phyloP scores from a whole-genome alignment of 495 filamentous ascomycete genomes.

The Penicillium pancosmium region DNA sequence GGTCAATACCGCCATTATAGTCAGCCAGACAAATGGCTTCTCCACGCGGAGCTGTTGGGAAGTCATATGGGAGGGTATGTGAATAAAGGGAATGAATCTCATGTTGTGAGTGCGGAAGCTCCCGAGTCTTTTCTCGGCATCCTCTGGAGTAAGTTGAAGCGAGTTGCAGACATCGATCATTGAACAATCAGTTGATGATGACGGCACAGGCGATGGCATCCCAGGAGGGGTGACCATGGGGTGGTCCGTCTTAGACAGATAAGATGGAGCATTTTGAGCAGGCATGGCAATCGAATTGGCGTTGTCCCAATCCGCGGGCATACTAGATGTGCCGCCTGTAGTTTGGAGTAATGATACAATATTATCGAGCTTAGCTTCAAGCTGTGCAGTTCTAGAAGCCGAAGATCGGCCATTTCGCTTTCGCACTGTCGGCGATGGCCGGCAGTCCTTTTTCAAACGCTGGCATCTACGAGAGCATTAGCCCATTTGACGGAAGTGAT shows the following conservation, averaged over 20 bases:
- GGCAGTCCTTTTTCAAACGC: conserved; percentile 49
- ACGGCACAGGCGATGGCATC: conserved; percentile 22
- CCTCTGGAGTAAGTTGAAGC: conserved; percentile 28
- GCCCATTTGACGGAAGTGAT: not conserved
- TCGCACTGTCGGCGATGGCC: conserved; percentile 35
- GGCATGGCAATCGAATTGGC: not conserved
- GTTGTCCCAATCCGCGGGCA: conserved; percentile 21
- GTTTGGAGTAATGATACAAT: conserved; percentile 50
- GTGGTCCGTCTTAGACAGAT: not conserved
- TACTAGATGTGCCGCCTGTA: conserved; percentile 16
- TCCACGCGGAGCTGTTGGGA: conserved; percentile 46
- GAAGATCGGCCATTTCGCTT: conserved; percentile 34
- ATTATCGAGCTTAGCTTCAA: conserved; percentile 56
- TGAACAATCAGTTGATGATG: conserved; percentile 8
- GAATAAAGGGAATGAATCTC: conserved; percentile 46
- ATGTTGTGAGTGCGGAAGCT: conserved; percentile 47
- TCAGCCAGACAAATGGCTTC: conserved; percentile 57
- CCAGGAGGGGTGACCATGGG: conserved; percentile 1
- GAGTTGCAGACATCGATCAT: conserved; percentile 14
- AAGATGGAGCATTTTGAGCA: not conserved
- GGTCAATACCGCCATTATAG: conserved; percentile 51
- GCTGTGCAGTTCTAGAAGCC: conserved; percentile 36
- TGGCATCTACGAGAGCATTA: conserved; percentile 43
- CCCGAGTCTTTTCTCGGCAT: conserved; percentile 42
- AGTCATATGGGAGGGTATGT: conserved; percentile 46